phyloP scores from a whole-genome alignment of 345 rosid species.

The Aegle marmelos region DNA sequence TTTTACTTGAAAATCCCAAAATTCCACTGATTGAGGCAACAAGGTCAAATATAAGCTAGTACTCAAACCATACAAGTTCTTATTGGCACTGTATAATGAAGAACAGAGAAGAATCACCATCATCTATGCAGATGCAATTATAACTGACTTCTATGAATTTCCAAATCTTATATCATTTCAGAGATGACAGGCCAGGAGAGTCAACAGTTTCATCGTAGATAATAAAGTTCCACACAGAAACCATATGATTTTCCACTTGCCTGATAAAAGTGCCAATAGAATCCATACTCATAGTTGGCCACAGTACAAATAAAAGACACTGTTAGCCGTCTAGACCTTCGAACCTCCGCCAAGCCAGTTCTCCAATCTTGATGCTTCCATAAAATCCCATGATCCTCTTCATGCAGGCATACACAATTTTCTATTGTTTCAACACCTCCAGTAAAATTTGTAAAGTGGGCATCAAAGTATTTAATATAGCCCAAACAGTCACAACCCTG shows the following conservation, averaged over 20 bases:
- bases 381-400: conserved; percentile 87
- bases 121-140: background rate
- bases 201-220: background rate
- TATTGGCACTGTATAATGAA: background rate
- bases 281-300: conserved; percentile 91
- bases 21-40: background rate
- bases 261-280: conserved; percentile 95
- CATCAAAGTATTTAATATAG: conserved; percentile 81
- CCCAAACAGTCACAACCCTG: conserved; percentile 96
- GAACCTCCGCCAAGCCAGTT: conserved; percentile 91
- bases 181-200: background rate
- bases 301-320: conserved; percentile 84
- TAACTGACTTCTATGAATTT: background rate
- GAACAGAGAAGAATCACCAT: background rate
- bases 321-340: conserved; percentile 80
- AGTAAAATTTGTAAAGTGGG: conserved; percentile 82
- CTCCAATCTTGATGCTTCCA: conserved; percentile 99
- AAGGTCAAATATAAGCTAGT: background rate
- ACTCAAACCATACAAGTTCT: background rate
- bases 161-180: background rate
- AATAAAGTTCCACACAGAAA: conserved; percentile 8
- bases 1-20: background rate
- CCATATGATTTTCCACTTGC: conserved; percentile 35
- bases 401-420: conserved; percentile 88
- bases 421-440: conserved; percentile 92